Evolutionary conservation across 768 basidiomycete genomes (phyloP).

Genomic region (Mycena belliarum): DNA sequence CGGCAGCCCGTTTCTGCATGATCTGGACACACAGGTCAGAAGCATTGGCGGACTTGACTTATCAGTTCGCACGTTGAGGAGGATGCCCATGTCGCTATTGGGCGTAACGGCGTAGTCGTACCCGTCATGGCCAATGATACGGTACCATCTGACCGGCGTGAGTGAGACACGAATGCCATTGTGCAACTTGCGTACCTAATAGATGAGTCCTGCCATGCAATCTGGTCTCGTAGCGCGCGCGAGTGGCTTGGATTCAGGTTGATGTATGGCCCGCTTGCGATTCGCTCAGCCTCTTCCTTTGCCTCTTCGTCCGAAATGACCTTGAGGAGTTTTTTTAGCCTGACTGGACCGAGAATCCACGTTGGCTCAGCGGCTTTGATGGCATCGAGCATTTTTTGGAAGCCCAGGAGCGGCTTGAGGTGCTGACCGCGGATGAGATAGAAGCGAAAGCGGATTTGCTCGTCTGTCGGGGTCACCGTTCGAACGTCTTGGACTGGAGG

Average conservation of each 20-base stretch:
- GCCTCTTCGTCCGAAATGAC: neutral
- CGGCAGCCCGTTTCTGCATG: slow-evolving; percentile 2
- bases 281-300: neutral
- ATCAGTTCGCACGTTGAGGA: neutral
- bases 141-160: neutral
- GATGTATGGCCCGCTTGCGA: neutral
- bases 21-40: neutral
- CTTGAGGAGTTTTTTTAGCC: slow-evolving; percentile 2
- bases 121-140: slow-evolving; percentile 7
- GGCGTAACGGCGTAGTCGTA: slow-evolving; percentile 3
- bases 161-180: neutral
- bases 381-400: slow-evolving; percentile 5
- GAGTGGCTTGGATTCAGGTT: neutral
- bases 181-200: neutral
- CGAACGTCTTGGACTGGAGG: neutral
- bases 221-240: neutral
- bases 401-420: neutral
- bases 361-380: slow-evolving; percentile 7
- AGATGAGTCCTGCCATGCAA: neutral
- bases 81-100: slow-evolving; percentile 1
- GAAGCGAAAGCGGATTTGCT: neutral
- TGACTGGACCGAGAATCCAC: slow-evolving; percentile 2
- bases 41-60: neutral
- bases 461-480: neutral
- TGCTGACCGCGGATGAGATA: neutral